Evolutionary conservation across 1,284 basidiomycete genomes (phyloP), one percentile per base, ranked within the genome.

Genomic region (Peniophora sp.): DNA sequence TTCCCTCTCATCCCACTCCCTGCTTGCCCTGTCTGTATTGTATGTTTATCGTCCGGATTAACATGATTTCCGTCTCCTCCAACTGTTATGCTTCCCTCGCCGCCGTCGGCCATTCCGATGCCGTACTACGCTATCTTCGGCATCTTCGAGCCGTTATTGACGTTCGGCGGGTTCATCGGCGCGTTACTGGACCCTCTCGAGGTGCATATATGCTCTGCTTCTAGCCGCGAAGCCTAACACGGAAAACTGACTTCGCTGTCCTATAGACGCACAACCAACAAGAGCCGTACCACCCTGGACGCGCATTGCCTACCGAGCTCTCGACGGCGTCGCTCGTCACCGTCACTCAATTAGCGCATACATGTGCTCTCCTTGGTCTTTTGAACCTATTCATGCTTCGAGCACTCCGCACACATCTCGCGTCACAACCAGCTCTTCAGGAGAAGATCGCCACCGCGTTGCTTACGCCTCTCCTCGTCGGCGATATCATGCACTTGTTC

Each of bases 91-190:
- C 60, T 53, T 51, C 51, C 41, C 48, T 41, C 54, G 27, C 70
- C 68, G 2, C 63, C 67, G 27, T 83, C 85, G 54, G 81, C 85
- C 32, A 72, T 88, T 56, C 85, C 85, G 32, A 73, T 76, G 57
- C 74, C 79, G 56, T 88, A 89, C 67, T 89, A 80, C 64, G 71
- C 76, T 47, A 71, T 84, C 53, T 89, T 89, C 60, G 85, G 77
- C 23, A 70, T 79, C 52, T 87, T 84, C 61, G 86, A 89, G 64
- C 85, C 86, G 1, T 68, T 81, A 22, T 64, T 88, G 50, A 79
- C 81, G n/a, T 63, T 74, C 14, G 61, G 77, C 37, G 84, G 85
- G 35, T 79, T 85, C 62, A 53, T 86, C 44, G 85, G 85, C 3
- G 72, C 84, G 2, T 58, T 83, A n/a, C 74, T 74, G 24, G 80